These are phyloP conservation scores for Pyrus bretschneideri DNA, from an alignment of 306 rosid species.

Conservation along the genomic window DNA sequence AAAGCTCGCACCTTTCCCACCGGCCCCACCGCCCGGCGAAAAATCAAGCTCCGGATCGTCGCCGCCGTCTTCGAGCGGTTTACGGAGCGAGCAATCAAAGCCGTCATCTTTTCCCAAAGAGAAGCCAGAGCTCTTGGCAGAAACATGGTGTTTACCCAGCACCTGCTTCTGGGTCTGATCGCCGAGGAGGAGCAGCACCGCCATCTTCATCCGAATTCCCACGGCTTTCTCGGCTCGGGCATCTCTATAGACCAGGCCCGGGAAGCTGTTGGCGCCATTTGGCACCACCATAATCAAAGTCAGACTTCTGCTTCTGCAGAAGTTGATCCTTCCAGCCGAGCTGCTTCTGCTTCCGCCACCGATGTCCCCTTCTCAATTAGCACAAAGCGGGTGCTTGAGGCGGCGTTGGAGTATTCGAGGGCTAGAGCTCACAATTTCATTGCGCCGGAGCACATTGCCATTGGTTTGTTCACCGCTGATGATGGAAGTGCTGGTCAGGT, in stretches of 20 bases:
- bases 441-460: conserved; percentile 68
- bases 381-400: conserved; percentile 64
- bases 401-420: conserved; percentile 71
- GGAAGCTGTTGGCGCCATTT: conserved; percentile 41
- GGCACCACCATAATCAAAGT: conserved; percentile 20
- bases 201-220: conserved; percentile 20
- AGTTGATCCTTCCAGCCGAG: neutral
- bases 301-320: neutral
- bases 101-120: conserved; percentile 55
- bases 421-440: conserved; percentile 58
- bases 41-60: conserved; percentile 12
- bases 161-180: conserved; percentile 72
- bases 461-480: conserved; percentile 58
- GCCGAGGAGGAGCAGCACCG: conserved; percentile 50
- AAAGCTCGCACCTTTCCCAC: neutral
- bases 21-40: neutral
- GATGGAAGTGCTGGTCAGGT: conserved; percentile 63
- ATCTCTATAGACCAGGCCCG: conserved; percentile 58
- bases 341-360: conserved; percentile 2
- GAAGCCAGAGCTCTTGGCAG: conserved; percentile 63
- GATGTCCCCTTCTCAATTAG: conserved; percentile 59
- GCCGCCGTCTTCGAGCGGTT: conserved; percentile 63
- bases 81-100: conserved; percentile 77
- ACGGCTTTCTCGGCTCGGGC: conserved; percentile 61
- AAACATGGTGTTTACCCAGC: conserved; percentile 56